A percentile compares a stretch with the other conserved stretches of the same genome.
phyloP scores from a whole-genome alignment of 2,329 filamentous ascomycete species.

The Helotiales sp. region DNA sequence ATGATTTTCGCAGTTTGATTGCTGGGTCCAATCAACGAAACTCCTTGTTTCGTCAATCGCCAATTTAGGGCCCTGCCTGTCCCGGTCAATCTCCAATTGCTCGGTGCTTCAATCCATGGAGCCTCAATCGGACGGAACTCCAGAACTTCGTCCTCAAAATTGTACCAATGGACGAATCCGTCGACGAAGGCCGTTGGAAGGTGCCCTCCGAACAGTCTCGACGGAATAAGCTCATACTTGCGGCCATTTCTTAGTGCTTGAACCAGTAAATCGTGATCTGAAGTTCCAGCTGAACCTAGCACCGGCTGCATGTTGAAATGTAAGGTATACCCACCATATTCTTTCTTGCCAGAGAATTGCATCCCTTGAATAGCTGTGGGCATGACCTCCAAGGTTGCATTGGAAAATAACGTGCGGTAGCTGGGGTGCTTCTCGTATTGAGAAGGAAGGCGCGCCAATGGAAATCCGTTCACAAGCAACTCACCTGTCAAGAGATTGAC shows the following conservation, averaged over 20 bases:
- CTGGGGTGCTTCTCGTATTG: slow-evolving; percentile 39
- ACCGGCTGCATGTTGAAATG: slow-evolving; percentile 6
- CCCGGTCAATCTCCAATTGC: slow-evolving; percentile 10
- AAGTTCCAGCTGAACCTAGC: neutral
- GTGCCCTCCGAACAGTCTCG: slow-evolving; percentile 7
- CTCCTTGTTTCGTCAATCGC: neutral
- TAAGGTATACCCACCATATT: slow-evolving; percentile 8
- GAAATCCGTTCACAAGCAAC: slow-evolving; percentile 53
- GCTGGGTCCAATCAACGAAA: slow-evolving; percentile 10
- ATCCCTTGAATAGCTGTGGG: slow-evolving; percentile 29
- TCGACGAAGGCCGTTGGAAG: slow-evolving; percentile 12
- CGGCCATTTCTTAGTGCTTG: neutral
- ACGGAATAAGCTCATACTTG: slow-evolving; percentile 13
- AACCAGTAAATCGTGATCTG: slow-evolving; percentile 1
- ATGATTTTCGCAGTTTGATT: slow-evolving; percentile 9
- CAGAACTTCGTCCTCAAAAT: neutral
- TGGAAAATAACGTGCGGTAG: slow-evolving; percentile 21
- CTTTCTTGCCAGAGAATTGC: slow-evolving; percentile 15
- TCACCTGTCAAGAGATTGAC: slow-evolving; percentile 53
- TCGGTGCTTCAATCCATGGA: slow-evolving; percentile 7
- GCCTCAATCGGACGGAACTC: slow-evolving; percentile 7
- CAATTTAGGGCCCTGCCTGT: neutral
- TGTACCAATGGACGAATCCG: slow-evolving; percentile 18
- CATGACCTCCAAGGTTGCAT: slow-evolving; percentile 36
- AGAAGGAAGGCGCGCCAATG: slow-evolving; percentile 46